phyloP scores from a whole-genome alignment of 2,329 filamentous ascomycete species.

The Paracorniculantispora psalliotae region DNA sequence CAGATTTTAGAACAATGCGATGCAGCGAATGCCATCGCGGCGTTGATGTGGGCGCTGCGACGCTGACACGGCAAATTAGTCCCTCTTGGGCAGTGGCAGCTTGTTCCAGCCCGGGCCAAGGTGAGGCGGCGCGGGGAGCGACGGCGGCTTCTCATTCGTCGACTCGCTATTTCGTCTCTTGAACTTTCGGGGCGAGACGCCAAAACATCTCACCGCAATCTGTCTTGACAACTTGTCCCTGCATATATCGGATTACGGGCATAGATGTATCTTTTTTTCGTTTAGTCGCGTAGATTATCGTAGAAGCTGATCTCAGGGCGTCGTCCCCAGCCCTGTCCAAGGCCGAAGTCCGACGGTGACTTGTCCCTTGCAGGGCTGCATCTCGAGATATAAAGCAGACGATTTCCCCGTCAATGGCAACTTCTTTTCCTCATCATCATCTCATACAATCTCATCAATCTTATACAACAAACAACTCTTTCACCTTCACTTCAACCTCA shows the following conservation, averaged over 20 bases:
- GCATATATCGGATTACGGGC: neutral
- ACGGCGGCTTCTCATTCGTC: neutral
- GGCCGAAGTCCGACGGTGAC: constrained; percentile 8
- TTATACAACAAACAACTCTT: neutral
- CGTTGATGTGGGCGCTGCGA: neutral
- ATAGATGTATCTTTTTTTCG: neutral
- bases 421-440: neutral
- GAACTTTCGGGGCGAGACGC: too few species aligned
- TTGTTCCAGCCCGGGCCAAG: neutral
- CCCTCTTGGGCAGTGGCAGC: neutral
- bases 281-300: neutral
- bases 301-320: neutral
- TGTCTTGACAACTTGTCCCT: neutral
- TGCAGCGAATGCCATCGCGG: neutral
- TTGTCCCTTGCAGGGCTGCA: neutral
- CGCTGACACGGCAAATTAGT: constrained; percentile 12
- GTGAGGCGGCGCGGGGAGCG: neutral
- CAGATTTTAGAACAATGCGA: constrained; percentile 4
- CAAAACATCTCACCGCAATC: neutral
- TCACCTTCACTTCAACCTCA: too few species aligned
- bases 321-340: neutral
- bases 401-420: neutral
- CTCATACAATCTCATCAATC: too few species aligned
- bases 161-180: neutral
- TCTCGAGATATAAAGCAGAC: neutral